Evolutionary conservation across 2,329 filamentous ascomycete genomes (phyloP), one percentile per base, ranked within the genome.

Genomic region (Diaporthe sp.): DNA sequence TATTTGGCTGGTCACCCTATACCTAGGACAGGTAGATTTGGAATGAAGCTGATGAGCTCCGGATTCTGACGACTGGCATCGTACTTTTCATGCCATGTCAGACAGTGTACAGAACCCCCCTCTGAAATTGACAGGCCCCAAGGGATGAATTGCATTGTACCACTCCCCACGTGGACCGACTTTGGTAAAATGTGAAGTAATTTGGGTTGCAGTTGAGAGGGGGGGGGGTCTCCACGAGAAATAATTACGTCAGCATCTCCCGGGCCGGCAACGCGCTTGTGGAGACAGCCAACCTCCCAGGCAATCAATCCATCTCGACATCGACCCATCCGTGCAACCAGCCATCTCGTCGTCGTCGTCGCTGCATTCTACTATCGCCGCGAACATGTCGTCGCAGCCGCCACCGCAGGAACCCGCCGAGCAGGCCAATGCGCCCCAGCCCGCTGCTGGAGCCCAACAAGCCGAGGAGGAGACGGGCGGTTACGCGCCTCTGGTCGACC

Each of bases 381-480:
- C 58, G 20, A 78, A 15, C 22, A 82, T 80, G 79, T 78, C 79
- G 65, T 61, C 80, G 49, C 55, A 79, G 15, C 53, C 53, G 20
- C 71, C 58, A 67, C 31, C 74, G 72, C 61, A 75, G 71, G 79
- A 81, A 34, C 77, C 76, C 22, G n/a, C 77, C n/a, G 79, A 81
- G 72, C 78, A 78, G 51, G 51, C 57, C 1, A 61, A 75, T 4
- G 63, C 77, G 10, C 42, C 72, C 4, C 75, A 78, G 17, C 80
- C 79, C 31, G 78, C 60, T 31, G 25, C 39, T 28, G 37, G n/a
- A 13, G 37, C 75, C 4, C 74, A 76, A 31, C 58, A 67, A 34
- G 72, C 47, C 20, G 70, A 67, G 15, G 75, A 75, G 37, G 60
- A 73, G 34, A 42, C 71, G 10, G 10, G 60, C 47, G 73, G 76